Base-by-base conservation (phyloP, 352 stramenopile species). In the Pythium biforme region DNA sequence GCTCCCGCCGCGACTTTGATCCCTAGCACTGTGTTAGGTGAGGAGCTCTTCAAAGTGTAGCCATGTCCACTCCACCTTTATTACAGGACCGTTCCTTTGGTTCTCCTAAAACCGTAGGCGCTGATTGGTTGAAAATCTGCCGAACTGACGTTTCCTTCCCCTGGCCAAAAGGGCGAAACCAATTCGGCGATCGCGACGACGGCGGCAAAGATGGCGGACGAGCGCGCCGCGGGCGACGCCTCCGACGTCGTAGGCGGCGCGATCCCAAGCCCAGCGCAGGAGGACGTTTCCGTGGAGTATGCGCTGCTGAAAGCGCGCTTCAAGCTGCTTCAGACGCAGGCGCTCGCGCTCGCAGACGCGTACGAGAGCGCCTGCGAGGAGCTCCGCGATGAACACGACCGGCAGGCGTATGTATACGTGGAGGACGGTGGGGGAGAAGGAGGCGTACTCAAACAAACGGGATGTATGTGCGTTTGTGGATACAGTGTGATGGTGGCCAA, bases 401-500 rank as follows among this genome's bases (percentile, higher is more conserved):
- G 75, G 55, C 73, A 84, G 29, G 63, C 53, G 75, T 83, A 53
- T 27, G 75, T 75, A 22, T 15, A 33, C 26, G 22, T 23, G 48
- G n/a, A n/a, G n/a, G n/a, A n/a, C n/a, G n/a, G n/a, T n/a, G n/a
- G n/a, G n/a, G n/a, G n/a, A n/a, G n/a, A n/a, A n/a, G n/a, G n/a
- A n/a, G n/a, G n/a, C n/a, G n/a, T n/a, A n/a, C n/a, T n/a, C n/a
- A n/a, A n/a, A 27, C 23, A 15, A 19, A 39, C 4, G 17, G 40
- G 26, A 10, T n/a, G 33, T 33, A 10, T 39, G 11, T n/a, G n/a
- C n/a, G n/a, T 53, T 33, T 40, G 8, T 58, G 25, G 43, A n/a
- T 66, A 43, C 5, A 83, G 73, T 15, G 68, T 81, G 39, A 62
- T 88, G 55, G 61, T 77, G 25, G 52, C 79, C 8, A 83, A 88